Base-by-base conservation (phyloP, 768 basidiomycete genomes). In the Termitomyces sp. region DNA sequence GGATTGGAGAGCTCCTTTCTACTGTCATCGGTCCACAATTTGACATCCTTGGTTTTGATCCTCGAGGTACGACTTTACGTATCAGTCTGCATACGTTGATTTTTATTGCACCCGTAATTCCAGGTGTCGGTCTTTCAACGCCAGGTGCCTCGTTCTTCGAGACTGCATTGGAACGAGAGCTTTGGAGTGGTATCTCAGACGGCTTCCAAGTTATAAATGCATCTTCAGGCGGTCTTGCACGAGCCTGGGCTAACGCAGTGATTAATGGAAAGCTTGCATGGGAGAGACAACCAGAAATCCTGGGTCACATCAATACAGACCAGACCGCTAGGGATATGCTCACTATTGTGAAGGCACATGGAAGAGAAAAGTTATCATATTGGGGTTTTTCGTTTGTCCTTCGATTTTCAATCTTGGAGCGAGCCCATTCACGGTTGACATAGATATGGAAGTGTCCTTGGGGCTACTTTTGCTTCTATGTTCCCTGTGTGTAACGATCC, bases 31-130 rank as follows among this genome's bases (percentile, higher is more conserved):
- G 82, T 4, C 74, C 77, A 20, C 69, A 75, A 48, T 83, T 78
- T 61, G 80, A 83, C 56, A 63, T 82, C 4, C 72, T 83, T 11
- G 73, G 78, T 3, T 82, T 81, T 61, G 81, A 83, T 64, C 80
- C 80, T 14, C 66, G 79, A 70, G 80, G 79, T 79, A 62, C 8
- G 64, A 60, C 12, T 36, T 49, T 15, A 25, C 14, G 14, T 48
- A 7, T 37, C 14, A n/a, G 11, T 54, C 4, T 46, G 14, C 20
- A 42, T 47, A 40, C 7, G 10, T 56, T 14, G 17, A 17, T 29
- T 40, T 40, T 15, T 3, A 58, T 17, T n/a, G 14, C 9, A 15
- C 17, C 29, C 48, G 29, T 56, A 11, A 20, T 36, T 42, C 15
- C 57, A 78, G 77, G 80, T 29, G 65, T 80, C 20, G 69, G 65